Evolutionary conservation across 2,329 filamentous ascomycete genomes (phyloP), one percentile per base, ranked within the genome.

Genomic region (Clarireedia sp.): DNA sequence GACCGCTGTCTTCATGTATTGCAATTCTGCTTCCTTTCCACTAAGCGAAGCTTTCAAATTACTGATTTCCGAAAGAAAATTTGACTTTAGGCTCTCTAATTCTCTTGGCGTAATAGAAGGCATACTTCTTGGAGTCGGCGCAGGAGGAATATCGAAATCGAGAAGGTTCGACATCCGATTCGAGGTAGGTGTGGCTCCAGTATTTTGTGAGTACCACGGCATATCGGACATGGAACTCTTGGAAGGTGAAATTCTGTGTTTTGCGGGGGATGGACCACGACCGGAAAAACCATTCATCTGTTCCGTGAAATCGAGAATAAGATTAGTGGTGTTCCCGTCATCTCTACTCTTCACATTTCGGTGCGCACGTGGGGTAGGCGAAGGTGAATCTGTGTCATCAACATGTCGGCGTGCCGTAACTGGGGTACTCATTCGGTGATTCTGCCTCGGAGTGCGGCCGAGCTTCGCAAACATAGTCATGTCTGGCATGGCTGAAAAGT

Each of bases 121-220:
- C 38, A 97, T 81, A 54, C 90, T 96, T 59, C 92, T 85, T 14
- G 94, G 94, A 0, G 94, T 97, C 2, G 92, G 90, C 63, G 90
- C 84, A 0, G 92, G 90, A n/a, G 91, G 90, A 9, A 97, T 87
- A 65, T 97, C 94, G 68, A 95, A 94, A 71, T 95, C 90, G 47
- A 95, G 81, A 44, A 94, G 79, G 65, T 86, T 89, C 36, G 83
- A 77, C 62, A 88, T 83, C 40, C 66, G 54, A 44, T 66, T 65
- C 12, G 58, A 45, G 23, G 64, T 60, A 12, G 64, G 64, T 12
- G 65, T 67, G 16, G 60, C 56, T 48, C 60, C 52, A 26, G 36
- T 3, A 49, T 29, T 54, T 19, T 51, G 48, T 29, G 21, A 38
- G 23, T 48, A 55, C 57, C 59, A 64, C 23, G 59, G 51, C 48